Evolutionary conservation across 2,329 filamentous ascomycete genomes (phyloP).

Genomic region (Fusarium beomiforme): DNA sequence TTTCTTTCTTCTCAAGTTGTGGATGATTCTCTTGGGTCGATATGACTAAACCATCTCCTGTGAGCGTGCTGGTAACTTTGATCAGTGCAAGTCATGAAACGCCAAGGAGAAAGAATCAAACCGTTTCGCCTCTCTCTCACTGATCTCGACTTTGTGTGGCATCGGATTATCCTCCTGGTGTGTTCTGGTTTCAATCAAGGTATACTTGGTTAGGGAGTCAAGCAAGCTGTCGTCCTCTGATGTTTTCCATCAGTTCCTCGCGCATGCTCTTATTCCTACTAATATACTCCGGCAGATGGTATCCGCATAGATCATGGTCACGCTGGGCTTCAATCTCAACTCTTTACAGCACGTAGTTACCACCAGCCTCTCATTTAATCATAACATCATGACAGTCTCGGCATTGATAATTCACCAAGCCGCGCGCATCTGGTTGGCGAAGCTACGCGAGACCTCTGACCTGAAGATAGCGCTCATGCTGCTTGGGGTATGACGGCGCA

Average conservation of each 20-base stretch:
- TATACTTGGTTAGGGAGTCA: neutral
- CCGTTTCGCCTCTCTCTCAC: neutral
- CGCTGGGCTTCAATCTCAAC: neutral
- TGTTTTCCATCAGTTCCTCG: neutral
- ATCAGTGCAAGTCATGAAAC: neutral
- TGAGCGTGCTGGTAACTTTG: neutral
- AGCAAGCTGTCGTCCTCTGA: neutral
- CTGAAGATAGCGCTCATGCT: constrained; percentile 17
- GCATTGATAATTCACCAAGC: neutral
- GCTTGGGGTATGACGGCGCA: constrained; percentile 31
- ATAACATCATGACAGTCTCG: constrained; percentile 8
- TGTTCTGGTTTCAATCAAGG: neutral
- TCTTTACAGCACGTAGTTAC: neutral
- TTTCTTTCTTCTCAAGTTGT: neutral
- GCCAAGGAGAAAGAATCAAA: neutral
- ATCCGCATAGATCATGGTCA: neutral
- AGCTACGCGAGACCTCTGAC: constrained; percentile 29
- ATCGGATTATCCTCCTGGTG: constrained; percentile 5
- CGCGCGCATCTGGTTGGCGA: constrained; percentile 28
- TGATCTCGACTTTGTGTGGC: constrained; percentile 17
- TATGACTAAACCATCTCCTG: neutral
- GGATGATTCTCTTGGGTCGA: neutral
- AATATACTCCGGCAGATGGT: neutral
- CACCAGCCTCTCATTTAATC: neutral
- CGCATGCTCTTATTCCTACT: neutral